Evolutionary conservation across 2,329 filamentous ascomycete genomes (phyloP), one percentile per base, ranked within the genome.

Genomic region (Aspergillus candidus): DNA sequence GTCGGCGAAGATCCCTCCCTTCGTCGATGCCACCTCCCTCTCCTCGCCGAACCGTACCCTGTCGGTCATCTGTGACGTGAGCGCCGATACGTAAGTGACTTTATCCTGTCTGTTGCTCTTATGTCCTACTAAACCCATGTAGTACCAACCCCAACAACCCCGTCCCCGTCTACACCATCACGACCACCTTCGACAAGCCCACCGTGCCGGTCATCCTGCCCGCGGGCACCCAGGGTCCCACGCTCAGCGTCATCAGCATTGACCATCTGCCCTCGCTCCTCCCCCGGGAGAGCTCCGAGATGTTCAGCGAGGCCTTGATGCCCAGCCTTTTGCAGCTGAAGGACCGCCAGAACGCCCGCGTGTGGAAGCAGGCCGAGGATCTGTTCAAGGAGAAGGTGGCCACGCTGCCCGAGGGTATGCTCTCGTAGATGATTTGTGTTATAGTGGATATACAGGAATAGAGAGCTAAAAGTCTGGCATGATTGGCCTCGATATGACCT

Each of bases 141-240:
- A 71, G 69, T 14, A 71, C 69, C 22, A 74, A 74, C 58, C 70
- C 69, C 12, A 59, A 72, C 60, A 73, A 72, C 58, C 71, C 69
- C 15, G 67, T 74, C 42, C 89, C 89, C 17, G 83, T 95, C 61
- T 95, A 94, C 74, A 76, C 77, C 54, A 80, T 86, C 62, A 86
- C 87, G 67, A 95, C 86, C 38, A 93, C 88, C 15, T 96, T 96
- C 63, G 80, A 82, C 62, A 82, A 86, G 62, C 91, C 90, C n/a
- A 95, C 88, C 1, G 83, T 94, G 0, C 77, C 82, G 1, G 85
- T 93, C 17, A 72, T 80, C 30, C 43, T 66, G 44, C 46, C 60
- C 32, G 44, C 53, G 15, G 80, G 75, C 52, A 79, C 71, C 59
- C 75, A 67, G 37, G 70, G 74, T 41, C 77, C 80, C 1, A 76